phyloP scores from a whole-genome alignment of 2,329 filamentous ascomycete species.

The Aspergillus carbonarius region DNA sequence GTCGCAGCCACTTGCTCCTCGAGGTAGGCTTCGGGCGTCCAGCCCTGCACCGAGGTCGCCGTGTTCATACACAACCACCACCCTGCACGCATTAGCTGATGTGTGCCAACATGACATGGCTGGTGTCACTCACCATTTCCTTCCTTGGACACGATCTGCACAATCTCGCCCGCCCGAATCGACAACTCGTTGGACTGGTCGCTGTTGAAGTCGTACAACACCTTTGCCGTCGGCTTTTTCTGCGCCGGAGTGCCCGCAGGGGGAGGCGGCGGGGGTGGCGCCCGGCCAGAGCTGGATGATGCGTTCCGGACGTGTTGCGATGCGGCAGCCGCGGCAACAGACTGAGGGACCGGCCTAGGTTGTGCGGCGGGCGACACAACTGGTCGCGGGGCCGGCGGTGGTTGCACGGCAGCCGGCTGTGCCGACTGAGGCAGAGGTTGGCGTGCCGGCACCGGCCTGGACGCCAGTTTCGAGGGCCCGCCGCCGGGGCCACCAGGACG shows the following conservation, averaged over 20 bases:
- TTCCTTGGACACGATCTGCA: conserved; percentile 92
- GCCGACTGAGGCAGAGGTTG: conserved; percentile 37
- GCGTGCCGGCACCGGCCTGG: conserved; percentile 38
- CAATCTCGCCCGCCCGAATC: conserved; percentile 73
- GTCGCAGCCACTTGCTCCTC: conserved; percentile 65
- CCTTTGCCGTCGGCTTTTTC: conserved; percentile 78
- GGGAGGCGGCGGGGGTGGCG: conserved; percentile 68
- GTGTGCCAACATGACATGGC: neutral
- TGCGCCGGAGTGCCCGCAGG: conserved; percentile 59
- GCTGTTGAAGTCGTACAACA: conserved; percentile 86
- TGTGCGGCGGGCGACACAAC: conserved; percentile 40
- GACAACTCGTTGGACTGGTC: conserved; percentile 83
- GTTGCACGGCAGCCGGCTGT: conserved; percentile 29
- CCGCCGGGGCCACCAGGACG: conserved; percentile 84
- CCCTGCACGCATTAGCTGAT: conserved; percentile 54
- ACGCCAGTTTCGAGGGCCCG: conserved; percentile 68
- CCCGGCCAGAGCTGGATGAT: conserved; percentile 60
- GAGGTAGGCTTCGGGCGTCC: conserved; percentile 92
- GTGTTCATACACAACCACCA: conserved; percentile 92
- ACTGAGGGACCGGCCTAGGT: conserved; percentile 51
- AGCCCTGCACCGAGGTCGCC: conserved; percentile 71
- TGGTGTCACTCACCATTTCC: conserved; percentile 70
- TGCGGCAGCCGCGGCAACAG: conserved; percentile 34
- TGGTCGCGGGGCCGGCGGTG: conserved; percentile 32
- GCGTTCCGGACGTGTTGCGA: conserved; percentile 49